Percentiles rank a stretch among this genome's conserved stretches.
phyloP scores from a whole-genome alignment of 148 eudicot species.

The Nepenthes mirabilis region DNA sequence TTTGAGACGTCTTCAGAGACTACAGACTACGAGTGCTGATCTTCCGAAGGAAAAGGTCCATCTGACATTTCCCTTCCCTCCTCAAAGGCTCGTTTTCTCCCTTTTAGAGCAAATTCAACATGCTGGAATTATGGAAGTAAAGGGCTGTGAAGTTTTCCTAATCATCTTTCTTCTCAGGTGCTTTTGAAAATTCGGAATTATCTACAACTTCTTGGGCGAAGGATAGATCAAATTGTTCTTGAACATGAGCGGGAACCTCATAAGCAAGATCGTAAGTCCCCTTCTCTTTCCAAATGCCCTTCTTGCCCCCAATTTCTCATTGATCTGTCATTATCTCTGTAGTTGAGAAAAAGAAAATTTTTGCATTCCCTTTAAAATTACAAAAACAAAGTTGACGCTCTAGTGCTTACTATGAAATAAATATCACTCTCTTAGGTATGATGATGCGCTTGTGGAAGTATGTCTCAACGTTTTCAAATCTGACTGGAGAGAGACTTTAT shows the following conservation, averaged over 20 bases:
- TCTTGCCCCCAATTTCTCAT: not conserved
- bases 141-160: not conserved
- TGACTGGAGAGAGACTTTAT: constrained; percentile 76
- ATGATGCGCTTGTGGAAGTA: constrained; percentile 86
- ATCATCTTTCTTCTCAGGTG: constrained; percentile 32
- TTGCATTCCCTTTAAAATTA: not conserved
- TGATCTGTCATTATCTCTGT: not conserved
- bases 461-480: constrained; percentile 79
- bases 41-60: constrained; percentile 93
- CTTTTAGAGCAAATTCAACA: not conserved
- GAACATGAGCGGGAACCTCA: constrained; percentile 56
- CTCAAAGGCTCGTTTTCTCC: not conserved
- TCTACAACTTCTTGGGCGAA: constrained; percentile 81
- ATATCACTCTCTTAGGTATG: constrained; percentile 37
- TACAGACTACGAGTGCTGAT: constrained; percentile 85
- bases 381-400: not conserved
- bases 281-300: not conserved
- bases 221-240: constrained; percentile 70
- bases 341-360: too few species aligned
- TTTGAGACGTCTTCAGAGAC: constrained; percentile 72
- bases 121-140: not conserved
- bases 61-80: not conserved
- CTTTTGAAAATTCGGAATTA: constrained; percentile 83
- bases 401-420: not conserved
- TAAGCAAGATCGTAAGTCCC: constrained; percentile 73